Percentiles rank a stretch among this genome's conserved stretches.
These are phyloP conservation scores for Brassica napus DNA, from an alignment of 345 rosid species.

Conservation along the genomic window Da-Ae NC_063439.1:22844501-22845000, in stretches of 20 bases:
- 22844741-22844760: conserved; percentile 55
- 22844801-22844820: background rate
- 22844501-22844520: conserved; percentile 67
- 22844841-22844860: conserved; percentile 77
- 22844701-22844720: conserved; percentile 75
- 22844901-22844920: conserved; percentile 66
- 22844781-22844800: background rate
- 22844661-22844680: conserved; percentile 54
- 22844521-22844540: conserved; percentile 75
- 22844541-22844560: conserved; percentile 65
- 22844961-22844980: background rate
- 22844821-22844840: conserved; percentile 35
- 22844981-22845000: background rate
- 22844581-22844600: conserved; percentile 58
- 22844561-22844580: conserved; percentile 79
- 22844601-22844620: background rate
- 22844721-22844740: conserved; percentile 84
- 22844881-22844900: conserved; percentile 66
- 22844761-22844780: conserved; percentile 45
- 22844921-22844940: conserved; percentile 50
- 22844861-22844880: conserved; percentile 72
- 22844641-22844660: background rate
- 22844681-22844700: conserved; percentile 84
- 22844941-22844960: background rate
- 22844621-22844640: background rate